phyloP scores from a whole-genome alignment of 805 yeast species.

The Lachancea cidri region DNA sequence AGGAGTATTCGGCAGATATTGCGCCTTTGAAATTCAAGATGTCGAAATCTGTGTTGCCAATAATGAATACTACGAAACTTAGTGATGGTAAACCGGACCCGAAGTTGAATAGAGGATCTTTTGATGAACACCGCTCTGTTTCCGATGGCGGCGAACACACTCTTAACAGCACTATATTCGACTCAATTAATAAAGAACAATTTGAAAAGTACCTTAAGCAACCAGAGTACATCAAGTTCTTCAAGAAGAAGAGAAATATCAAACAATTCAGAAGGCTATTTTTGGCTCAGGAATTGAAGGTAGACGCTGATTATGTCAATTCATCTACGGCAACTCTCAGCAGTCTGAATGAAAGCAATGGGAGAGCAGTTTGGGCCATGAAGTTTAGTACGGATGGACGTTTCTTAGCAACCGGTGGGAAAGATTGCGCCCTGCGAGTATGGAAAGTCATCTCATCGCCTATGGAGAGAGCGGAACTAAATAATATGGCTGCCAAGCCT shows the following conservation, averaged over 20 bases:
- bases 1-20: slow-evolving; percentile 23
- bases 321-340: slow-evolving; percentile 9
- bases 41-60: slow-evolving; percentile 1
- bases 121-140: neutral
- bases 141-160: neutral
- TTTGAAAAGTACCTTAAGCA: slow-evolving; percentile 39
- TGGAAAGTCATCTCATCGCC: slow-evolving; percentile 81
- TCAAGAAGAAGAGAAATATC: slow-evolving; percentile 42
- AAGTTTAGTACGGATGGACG: slow-evolving; percentile 77
- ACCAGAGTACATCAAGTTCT: slow-evolving; percentile 52
- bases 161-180: slow-evolving; percentile 8
- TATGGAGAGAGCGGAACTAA: slow-evolving; percentile 52
- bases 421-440: slow-evolving; percentile 59
- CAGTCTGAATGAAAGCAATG: slow-evolving; percentile 8
- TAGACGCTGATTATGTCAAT: slow-evolving; percentile 4
- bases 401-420: slow-evolving; percentile 79
- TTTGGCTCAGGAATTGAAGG: slow-evolving; percentile 58
- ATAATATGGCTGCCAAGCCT: slow-evolving; percentile 5
- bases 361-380: slow-evolving; percentile 61
- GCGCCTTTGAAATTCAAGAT: slow-evolving; percentile 23
- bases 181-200: slow-evolving; percentile 34
- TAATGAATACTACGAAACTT: neutral
- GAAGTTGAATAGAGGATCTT: neutral
- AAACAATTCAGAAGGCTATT: slow-evolving; percentile 49
- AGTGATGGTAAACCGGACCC: neutral